phyloP scores from a whole-genome alignment of 164 flowering plant genomes.

The Nelumbo lutea region DNA sequence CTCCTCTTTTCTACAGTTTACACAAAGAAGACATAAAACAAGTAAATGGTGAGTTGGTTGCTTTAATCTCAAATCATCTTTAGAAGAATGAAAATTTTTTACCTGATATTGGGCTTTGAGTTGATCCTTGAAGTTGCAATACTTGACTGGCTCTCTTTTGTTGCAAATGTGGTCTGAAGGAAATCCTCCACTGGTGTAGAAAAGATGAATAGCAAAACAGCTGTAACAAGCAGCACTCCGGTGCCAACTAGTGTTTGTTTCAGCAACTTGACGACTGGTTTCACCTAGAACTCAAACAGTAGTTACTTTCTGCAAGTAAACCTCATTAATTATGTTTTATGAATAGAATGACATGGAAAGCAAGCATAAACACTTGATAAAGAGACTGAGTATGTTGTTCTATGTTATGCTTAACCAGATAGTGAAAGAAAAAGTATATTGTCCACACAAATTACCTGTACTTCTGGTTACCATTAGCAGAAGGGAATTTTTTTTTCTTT shows the following conservation, averaged over 20 bases:
- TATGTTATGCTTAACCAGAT: background rate
- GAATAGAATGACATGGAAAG: background rate
- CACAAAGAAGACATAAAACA: background rate
- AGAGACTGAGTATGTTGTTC: background rate
- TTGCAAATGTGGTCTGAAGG: conserved; percentile 32
- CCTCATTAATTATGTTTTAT: background rate
- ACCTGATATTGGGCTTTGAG: conserved; percentile 55
- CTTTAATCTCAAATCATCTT: conserved; percentile 4
- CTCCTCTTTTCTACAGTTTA: conserved; percentile 58
- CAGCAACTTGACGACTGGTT: conserved; percentile 87
- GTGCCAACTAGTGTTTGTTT: conserved; percentile 91
- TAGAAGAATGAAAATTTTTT: conserved; percentile 6
- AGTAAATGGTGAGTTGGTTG: background rate
- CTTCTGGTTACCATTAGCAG: background rate
- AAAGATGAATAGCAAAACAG: conserved; percentile 56
- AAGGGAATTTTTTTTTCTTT: background rate
- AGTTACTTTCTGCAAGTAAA: conserved; percentile 5
- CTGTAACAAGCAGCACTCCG: conserved; percentile 73
- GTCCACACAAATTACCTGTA: background rate
- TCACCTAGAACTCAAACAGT: conserved; percentile 43
- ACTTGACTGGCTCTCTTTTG: conserved; percentile 27
- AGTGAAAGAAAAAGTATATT: no score
- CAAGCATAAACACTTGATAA: background rate
- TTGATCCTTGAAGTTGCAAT: conserved; percentile 33
- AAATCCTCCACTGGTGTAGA: conserved; percentile 77